phyloP scores from a whole-genome alignment of 768 basidiomycete genomes.

The Kwoniella shandongensis region DNA sequence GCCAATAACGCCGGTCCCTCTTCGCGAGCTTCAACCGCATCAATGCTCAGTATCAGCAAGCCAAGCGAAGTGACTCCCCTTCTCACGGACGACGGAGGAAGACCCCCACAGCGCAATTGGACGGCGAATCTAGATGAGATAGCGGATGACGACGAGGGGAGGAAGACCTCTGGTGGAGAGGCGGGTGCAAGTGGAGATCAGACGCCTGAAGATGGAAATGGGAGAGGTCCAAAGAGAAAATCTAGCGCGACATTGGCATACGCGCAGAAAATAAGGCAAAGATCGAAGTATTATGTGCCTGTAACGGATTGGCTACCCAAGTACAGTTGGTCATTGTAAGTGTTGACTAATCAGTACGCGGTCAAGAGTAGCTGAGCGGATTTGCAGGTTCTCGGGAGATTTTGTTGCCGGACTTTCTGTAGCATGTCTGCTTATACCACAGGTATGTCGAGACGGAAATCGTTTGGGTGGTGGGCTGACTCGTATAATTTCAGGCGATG shows the following conservation, averaged over 20 bases:
- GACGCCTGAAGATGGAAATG: not conserved
- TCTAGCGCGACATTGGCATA: not conserved
- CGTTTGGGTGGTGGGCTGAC: not conserved
- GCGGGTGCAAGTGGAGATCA: not conserved
- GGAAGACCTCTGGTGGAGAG: not conserved
- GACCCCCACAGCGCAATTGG: conserved; percentile 1
- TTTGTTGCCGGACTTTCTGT: conserved; percentile 83
- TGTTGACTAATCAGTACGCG: conserved; percentile 11
- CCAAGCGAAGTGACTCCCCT: conserved; percentile 11
- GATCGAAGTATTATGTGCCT: conserved; percentile 52
- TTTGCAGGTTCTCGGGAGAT: conserved; percentile 65
- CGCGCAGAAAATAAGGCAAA: conserved; percentile 44
- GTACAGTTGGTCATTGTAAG: conserved; percentile 48
- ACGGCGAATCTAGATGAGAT: conserved; percentile 5
- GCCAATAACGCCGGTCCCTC: not conserved
- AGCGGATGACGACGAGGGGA: not conserved
- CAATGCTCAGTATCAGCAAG: not conserved
- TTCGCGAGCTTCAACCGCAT: not conserved
- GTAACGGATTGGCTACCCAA: conserved; percentile 53
- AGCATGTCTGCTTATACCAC: conserved; percentile 54
- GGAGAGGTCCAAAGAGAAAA: conserved; percentile 6
- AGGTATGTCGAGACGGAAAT: conserved; percentile 27
- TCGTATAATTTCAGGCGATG: conserved; percentile 63
- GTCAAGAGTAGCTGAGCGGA: not conserved
- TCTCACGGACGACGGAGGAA: not conserved